Percentiles rank a stretch among this genome's conserved stretches.
phyloP scores from a whole-genome alignment of 306 rosid species.

The Luffa aegyptiaca region DNA sequence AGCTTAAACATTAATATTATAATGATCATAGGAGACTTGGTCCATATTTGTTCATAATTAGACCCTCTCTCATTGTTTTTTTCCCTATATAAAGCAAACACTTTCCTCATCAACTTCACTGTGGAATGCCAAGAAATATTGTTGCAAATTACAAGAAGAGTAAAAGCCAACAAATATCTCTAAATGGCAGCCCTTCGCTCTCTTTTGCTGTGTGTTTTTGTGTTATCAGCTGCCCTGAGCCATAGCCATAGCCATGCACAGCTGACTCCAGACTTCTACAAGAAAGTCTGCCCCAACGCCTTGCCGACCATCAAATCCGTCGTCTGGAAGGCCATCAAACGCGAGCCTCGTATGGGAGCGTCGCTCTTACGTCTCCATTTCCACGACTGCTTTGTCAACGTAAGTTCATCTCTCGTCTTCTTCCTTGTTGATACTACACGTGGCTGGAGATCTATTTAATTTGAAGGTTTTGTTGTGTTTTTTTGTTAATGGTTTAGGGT shows the following conservation, averaged over 20 bases:
- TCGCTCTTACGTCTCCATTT: conserved; percentile 24
- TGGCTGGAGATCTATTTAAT: no score
- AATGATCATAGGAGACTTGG: no score
- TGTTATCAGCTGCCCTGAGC: neutral
- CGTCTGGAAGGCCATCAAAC: conserved; percentile 2
- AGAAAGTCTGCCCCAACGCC: conserved; percentile 16
- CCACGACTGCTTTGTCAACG: conserved; percentile 27
- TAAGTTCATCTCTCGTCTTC: neutral
- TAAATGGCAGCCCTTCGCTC: conserved; percentile 16
- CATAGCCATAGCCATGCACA: conserved; percentile 11
- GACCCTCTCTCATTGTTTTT: neutral
- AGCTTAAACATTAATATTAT: no score
- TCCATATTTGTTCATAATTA: no score
- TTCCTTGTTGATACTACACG: no score
- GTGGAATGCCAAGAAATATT: neutral
- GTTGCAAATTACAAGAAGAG: neutral
- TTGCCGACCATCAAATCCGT: conserved; percentile 1
- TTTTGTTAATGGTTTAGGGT: conserved; percentile 24
- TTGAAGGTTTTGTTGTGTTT: neutral
- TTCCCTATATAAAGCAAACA: neutral
- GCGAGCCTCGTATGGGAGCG: conserved; percentile 21
- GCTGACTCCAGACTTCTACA: conserved; percentile 5
- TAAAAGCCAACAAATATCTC: neutral
- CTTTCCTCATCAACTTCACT: neutral
- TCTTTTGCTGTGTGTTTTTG: conserved; percentile 8